Conservation (phyloP, 345 rosid species). For the Citrus glauca region DNA sequence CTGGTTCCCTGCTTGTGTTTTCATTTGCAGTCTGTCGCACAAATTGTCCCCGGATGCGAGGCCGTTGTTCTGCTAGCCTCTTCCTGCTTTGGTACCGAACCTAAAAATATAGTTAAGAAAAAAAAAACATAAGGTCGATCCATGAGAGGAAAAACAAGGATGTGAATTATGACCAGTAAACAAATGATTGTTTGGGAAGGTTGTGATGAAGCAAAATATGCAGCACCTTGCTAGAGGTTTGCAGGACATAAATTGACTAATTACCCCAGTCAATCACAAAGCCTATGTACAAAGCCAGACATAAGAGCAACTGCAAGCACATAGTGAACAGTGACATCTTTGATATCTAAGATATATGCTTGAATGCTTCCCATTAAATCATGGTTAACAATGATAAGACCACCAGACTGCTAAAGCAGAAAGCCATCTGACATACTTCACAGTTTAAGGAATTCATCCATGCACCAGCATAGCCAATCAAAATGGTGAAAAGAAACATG, state of each 20-base stretch:
- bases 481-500: background rate
- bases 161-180: background rate
- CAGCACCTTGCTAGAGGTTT: background rate
- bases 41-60: slow-evolving; percentile 30
- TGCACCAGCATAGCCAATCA: background rate
- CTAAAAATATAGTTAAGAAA: background rate
- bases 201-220: background rate
- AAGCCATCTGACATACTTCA: background rate
- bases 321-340: background rate
- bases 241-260: too few species aligned
- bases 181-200: background rate
- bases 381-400: background rate
- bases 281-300: background rate
- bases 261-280: background rate
- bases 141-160: background rate
- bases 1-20: slow-evolving; percentile 21
- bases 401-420: background rate
- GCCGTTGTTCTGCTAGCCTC: slow-evolving; percentile 32
- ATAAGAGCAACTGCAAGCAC: background rate
- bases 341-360: background rate
- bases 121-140: background rate
- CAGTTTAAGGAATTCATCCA: background rate
- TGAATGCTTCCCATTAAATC: background rate
- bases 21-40: slow-evolving; percentile 22
- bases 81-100: slow-evolving; percentile 37